Evolutionary conservation across 2,329 filamentous ascomycete species (phyloP).

Genomic region (Aspergillus quadrilineatus): DNA sequence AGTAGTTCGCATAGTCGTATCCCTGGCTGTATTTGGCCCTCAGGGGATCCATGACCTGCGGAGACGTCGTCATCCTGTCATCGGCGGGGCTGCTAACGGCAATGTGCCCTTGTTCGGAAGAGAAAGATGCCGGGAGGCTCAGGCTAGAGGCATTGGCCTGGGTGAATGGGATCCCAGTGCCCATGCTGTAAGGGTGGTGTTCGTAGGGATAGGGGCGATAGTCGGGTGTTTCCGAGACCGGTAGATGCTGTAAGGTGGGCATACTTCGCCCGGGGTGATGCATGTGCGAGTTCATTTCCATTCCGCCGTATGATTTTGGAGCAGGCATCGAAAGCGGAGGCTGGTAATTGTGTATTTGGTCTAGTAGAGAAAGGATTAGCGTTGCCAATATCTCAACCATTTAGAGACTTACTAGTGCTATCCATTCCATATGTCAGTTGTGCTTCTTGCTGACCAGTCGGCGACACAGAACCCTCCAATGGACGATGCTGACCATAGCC

Average conservation of each 20-base stretch:
- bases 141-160: conserved; percentile 37
- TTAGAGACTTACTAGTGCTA: conserved; percentile 25
- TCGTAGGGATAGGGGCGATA: conserved; percentile 36
- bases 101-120: conserved; percentile 27
- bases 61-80: conserved; percentile 26
- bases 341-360: conserved; percentile 31
- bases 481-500: conserved; percentile 31
- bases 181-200: conserved; percentile 28
- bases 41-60: conserved; percentile 27
- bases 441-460: conserved; percentile 29
- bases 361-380: conserved; percentile 18
- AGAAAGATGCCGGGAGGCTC: conserved; percentile 36
- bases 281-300: conserved; percentile 30
- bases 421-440: conserved; percentile 31
- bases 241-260: conserved; percentile 30
- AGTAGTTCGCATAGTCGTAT: conserved; percentile 33
- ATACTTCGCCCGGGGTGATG: conserved; percentile 29
- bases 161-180: conserved; percentile 31
- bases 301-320: conserved; percentile 25
- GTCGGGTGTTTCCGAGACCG: conserved; percentile 35
- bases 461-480: conserved; percentile 36
- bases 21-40: conserved; percentile 29
- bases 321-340: conserved; percentile 28
- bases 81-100: conserved; percentile 20
- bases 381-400: background rate